Conservation (phyloP, 1,284 basidiomycete species). For the Cutaneotrichosporon sp. region DNA sequence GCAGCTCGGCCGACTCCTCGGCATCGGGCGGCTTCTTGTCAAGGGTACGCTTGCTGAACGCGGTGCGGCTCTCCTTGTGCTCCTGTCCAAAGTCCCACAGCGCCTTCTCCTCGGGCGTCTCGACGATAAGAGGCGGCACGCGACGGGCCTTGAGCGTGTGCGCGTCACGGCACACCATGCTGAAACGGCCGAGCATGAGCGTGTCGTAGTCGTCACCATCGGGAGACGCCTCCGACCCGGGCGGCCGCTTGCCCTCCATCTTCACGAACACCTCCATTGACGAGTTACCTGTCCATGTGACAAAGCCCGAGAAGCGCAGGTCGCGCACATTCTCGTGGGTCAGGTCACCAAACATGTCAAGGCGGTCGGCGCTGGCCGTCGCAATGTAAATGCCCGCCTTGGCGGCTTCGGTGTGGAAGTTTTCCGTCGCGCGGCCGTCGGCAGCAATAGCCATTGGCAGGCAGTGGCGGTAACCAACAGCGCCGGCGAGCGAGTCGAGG, state of each 20-base stretch:
- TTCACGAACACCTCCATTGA: slow-evolving; percentile 77
- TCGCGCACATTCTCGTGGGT: slow-evolving; percentile 46
- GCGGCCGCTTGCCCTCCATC: slow-evolving; percentile 60
- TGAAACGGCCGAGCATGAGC: slow-evolving; percentile 56
- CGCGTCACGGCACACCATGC: slow-evolving; percentile 75
- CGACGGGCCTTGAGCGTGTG: slow-evolving; percentile 59
- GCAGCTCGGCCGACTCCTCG: slow-evolving; percentile 61
- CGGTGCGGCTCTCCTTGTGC: slow-evolving; percentile 57
- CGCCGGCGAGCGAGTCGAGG: slow-evolving; percentile 73
- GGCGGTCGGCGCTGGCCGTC: slow-evolving; percentile 70
- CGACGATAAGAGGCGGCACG: slow-evolving; percentile 62
- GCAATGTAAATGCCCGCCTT: slow-evolving; percentile 71
- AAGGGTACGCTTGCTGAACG: slow-evolving; percentile 56
- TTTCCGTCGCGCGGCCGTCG: slow-evolving; percentile 21
- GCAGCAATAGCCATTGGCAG: slow-evolving; percentile 41
- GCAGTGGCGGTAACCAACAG: slow-evolving; percentile 75
- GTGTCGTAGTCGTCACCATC: slow-evolving; percentile 54
- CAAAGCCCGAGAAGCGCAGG: slow-evolving; percentile 68
- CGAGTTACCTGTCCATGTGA: slow-evolving; percentile 68
- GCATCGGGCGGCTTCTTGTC: slow-evolving; percentile 66
- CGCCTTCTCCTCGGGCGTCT: slow-evolving; percentile 59
- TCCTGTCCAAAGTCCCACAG: slow-evolving; percentile 63
- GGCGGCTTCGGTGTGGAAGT: slow-evolving; percentile 54
- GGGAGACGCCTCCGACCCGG: slow-evolving; percentile 21
- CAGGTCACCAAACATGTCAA: slow-evolving; percentile 46